Conservation (phyloP, 2,329 filamentous ascomycete species). For the Grosmannia huntii region DNA sequence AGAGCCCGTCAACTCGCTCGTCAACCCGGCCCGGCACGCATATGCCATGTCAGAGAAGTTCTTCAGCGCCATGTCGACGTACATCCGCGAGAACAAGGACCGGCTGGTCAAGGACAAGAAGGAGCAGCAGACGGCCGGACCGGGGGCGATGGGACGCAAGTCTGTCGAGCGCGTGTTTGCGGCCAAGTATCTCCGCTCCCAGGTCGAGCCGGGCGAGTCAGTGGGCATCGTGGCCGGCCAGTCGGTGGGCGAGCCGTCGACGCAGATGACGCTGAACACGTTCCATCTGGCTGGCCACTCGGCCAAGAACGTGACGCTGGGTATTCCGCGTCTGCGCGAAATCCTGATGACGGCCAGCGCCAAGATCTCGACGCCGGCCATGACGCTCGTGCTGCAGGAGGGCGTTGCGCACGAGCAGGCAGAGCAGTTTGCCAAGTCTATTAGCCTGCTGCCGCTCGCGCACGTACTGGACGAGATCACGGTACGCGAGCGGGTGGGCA, state of each 20-base stretch:
- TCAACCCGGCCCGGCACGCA: constrained; percentile 63
- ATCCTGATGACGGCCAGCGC: constrained; percentile 95
- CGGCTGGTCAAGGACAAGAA: constrained; percentile 33
- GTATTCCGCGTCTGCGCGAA: constrained; percentile 93
- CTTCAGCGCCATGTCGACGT: constrained; percentile 57
- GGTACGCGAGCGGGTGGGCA: constrained; percentile 68
- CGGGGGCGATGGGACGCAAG: constrained; percentile 27
- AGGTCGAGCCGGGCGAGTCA: constrained; percentile 90
- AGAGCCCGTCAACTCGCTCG: constrained; percentile 63
- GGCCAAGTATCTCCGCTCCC: constrained; percentile 82
- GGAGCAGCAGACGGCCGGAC: constrained; percentile 12
- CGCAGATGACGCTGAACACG: constrained; percentile 98
- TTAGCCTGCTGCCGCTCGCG: constrained; percentile 72
- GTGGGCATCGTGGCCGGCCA: constrained; percentile 95
- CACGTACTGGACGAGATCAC: constrained; percentile 72
- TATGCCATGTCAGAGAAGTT: constrained; percentile 88
- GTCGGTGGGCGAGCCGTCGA: constrained; percentile 92
- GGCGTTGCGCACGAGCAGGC: constrained; percentile 57
- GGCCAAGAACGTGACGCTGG: constrained; percentile 94
- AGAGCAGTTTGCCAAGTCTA: constrained; percentile 78
- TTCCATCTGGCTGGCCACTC: constrained; percentile 99
- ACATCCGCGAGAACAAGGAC: constrained; percentile 64
- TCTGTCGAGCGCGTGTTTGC: constrained; percentile 75
- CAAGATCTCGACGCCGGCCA: constrained; percentile 78
- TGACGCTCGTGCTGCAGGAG: constrained; percentile 69